Base-by-base conservation (phyloP, 1,284 basidiomycete species). In the Cryptococcus maquisensis region DNA sequence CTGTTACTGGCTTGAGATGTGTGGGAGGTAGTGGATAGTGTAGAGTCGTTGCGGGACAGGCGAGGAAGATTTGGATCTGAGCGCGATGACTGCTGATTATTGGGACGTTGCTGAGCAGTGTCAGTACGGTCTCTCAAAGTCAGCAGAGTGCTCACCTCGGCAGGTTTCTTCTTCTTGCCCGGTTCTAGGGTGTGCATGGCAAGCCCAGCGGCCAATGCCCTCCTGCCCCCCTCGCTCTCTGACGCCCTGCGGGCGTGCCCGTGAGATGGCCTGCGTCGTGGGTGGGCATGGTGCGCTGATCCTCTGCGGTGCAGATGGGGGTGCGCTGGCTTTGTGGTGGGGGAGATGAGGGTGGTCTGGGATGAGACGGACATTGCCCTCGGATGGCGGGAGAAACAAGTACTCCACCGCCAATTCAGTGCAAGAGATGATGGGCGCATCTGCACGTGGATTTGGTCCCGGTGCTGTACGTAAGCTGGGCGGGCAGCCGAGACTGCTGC, bases 321-420 rank as follows among this genome's bases (percentile, higher is more conserved):
- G 61, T 46, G 24, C 24, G 36, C 36, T 26, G 28, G 44, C 43
- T 36, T 15, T 48, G 42, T 44, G 5, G 54, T 44, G 0, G 70
- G 70, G 13, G 72, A 74, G 46, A 69, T 71, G 48, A 71, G 64
- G 12, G 72, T 72, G 5, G 66, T 67, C 15, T 56, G 65, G 28
- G 69, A 71, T 12, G 70, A 68, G 8, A 59, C 41, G 16, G 69
- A 71, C 72, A 72, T 72, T 54, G 38, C 9, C 12, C 12, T 21
- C 18, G 39, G 13, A 40, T 40, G 16, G 39, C 39, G 39, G 0
- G 10, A 5, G 28, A 16, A 16, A 16, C n/a, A n/a, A n/a, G 39
- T 9, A 40, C 20, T 40, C n/a, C 8, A 40, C n/a, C 12, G 20
- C n/a, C 13, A n/a, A 21, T 40, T 9, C n/a, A 3, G 39, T 21